Base-by-base conservation (phyloP, 306 rosid genomes). In the Sesbania bispinosa region DNA sequence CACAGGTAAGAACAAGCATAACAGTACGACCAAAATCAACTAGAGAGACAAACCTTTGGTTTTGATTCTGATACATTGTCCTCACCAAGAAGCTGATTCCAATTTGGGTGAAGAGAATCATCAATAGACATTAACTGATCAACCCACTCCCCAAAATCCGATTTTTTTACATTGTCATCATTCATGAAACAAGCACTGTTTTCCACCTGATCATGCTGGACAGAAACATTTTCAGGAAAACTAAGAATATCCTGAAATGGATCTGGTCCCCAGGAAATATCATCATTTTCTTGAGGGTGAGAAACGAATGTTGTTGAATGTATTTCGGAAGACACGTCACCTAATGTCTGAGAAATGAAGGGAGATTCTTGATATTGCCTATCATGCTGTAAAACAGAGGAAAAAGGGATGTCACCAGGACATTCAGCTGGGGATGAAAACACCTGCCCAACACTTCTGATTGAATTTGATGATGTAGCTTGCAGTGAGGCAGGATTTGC, bases 121-220 rank as follows among this genome's bases (percentile, higher is more conserved):
- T 88, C 85, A 60, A 79, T 85, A 0, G 92, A 76, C 78, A 88
- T 93, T 68, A 87, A 79, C 36, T 76, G 88, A 75, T 84, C 96
- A 46, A 81, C 88, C 98, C 97, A 90, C 71, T 86, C 93, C 79
- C 88, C 84, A 18, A 79, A 83, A 69, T 87, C 88, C 52, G 85
- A 29, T 82, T 73, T 82, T 70, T 79, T 85, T 24, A 77, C 69
- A 55, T 74, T 85, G 39, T 82, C 90, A 10, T 78, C 92, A 0
- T 85, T 65, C 45, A 85, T 60, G 61, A 45, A 84, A 76, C 84
- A 62, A n/a, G 71, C 43, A 77, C 77, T 24, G 52, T 63, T 54
- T 83, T 85, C 90, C 68, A 74, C 85, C 55, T 71, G 88, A 75
- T 76, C 86, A 60, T 71, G 83, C 83, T 81, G 94, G 81, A 52